Evolutionary conservation across 345 rosid species (phyloP), one percentile per base, ranked within the genome.

Genomic region (Erucastrum elatum): DNA sequence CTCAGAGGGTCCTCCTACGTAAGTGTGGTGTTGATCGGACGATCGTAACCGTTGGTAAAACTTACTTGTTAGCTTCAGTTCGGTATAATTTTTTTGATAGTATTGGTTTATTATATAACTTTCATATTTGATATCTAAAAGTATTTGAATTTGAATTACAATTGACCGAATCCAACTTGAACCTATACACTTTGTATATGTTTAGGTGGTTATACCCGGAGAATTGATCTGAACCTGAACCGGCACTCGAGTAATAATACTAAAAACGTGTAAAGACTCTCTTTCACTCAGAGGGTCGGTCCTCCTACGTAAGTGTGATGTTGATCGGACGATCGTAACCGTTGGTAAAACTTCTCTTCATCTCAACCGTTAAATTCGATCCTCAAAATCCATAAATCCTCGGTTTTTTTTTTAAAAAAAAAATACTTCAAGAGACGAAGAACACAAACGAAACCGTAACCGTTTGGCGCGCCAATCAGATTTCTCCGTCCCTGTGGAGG

Each of bases 21-120:
- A 21, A 0, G 63, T 5, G 51, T 64, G 80, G 73, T 78, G 76
- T 63, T 75, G 76, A 11, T 44, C 51, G 13, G 51, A 49, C 56
- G 56, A 46, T 51, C 25, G 5, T 5, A 51, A 51, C 25, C 58
- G 58, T 51, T 51, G 55, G 13, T 13, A 46, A 46, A 51, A 51
- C 21, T 12, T 0, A n/a, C n/a, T n/a, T n/a, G n/a, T n/a, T n/a
- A n/a, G n/a, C n/a, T n/a, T n/a, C n/a, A n/a, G n/a, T n/a, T n/a
- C n/a, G n/a, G n/a, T n/a, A n/a, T n/a, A n/a, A n/a, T n/a, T n/a
- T n/a, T n/a, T n/a, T n/a, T n/a, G n/a, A n/a, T n/a, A n/a, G n/a
- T n/a, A n/a, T n/a, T n/a, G n/a, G n/a, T n/a, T n/a, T n/a, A n/a
- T n/a, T n/a, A n/a, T n/a, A n/a, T n/a, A n/a, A n/a, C n/a, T n/a